Evolutionary conservation across 176 grass and related monocot species (phyloP), one percentile per base, ranked within the genome.

Genomic region (Musa acuminata): DNA sequence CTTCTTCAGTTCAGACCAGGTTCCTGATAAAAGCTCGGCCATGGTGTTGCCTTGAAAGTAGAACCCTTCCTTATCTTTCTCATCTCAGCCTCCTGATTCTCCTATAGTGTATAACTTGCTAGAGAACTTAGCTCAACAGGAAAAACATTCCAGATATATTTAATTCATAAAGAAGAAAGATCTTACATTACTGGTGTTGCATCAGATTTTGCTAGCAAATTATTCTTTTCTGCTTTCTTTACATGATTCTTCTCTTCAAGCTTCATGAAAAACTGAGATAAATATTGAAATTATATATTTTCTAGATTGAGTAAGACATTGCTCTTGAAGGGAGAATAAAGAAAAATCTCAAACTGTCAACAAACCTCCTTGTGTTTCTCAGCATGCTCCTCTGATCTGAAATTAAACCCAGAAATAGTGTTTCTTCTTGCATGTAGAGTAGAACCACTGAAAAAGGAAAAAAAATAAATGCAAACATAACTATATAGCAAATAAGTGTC

Each of bases 21-120:
- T 82, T 98, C 90, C 81, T 98, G 89, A 73, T 98, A 98, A 87
- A 98, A 98, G 82, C 80, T 91, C 80, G 90, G 94, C 90, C 93
- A 93, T 55, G 94, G 94, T 23, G 86, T 75, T 25, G 94, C 90
- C 85, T 91, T 98, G 79, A 91, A 91, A 79, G 83, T 89, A 66
- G 91, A 81, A 84, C 87, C 93, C 82, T 98, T 98, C 80, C 90
- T 92, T 60, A 93, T 80, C 69, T 82, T 66, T 86, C 88, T 91
- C 75, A 98, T 98, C 80, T 98, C 94, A 78, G 94, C 94, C 74
- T 98, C 94, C 83, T 93, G 90, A 80, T 82, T 98, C 72, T 98
- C 90, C 94, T 98, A 55, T 21, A 70, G 17, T 51, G 49, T 84
- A 73, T 81, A 62, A 69, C 57, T 64, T 67, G 17, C 25, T 27